These are phyloP conservation scores for Zopfia rhizophila DNA, from an alignment of 2,329 filamentous ascomycete genomes.

Conservation along the genomic window DNA sequence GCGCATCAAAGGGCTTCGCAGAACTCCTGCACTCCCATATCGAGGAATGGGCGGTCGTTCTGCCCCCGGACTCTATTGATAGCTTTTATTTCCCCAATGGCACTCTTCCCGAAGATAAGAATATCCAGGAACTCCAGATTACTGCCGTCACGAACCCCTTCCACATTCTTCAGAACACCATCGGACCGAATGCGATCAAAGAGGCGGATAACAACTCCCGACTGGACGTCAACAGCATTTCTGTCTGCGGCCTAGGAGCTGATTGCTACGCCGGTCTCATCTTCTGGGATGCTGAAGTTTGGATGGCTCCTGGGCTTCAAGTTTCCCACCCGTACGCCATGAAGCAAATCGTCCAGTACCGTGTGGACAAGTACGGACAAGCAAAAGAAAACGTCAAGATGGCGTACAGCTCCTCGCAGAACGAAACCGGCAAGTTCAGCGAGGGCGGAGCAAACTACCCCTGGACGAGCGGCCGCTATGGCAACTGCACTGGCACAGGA, in stretches of 20 bases:
- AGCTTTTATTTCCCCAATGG: slow-evolving; percentile 68
- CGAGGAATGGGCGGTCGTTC: slow-evolving; percentile 69
- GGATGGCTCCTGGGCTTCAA: slow-evolving; percentile 75
- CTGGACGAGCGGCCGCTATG: slow-evolving; percentile 74
- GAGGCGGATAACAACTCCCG: slow-evolving; percentile 59
- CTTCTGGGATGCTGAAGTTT: slow-evolving; percentile 75
- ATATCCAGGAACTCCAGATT: slow-evolving; percentile 68
- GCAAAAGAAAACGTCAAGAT: slow-evolving; percentile 69
- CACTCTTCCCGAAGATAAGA: slow-evolving; percentile 65
- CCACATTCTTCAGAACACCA: slow-evolving; percentile 66
- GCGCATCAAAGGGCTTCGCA: slow-evolving; percentile 65
- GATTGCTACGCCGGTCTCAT: slow-evolving; percentile 74
- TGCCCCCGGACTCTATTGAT: slow-evolving; percentile 72
- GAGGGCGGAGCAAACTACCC: slow-evolving; percentile 70
- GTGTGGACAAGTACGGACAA: slow-evolving; percentile 67
- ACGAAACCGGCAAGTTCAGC: slow-evolving; percentile 66
- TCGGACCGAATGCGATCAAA: slow-evolving; percentile 64
- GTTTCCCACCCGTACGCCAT: slow-evolving; percentile 70
- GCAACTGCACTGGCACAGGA: slow-evolving; percentile 72
- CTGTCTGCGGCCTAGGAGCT: slow-evolving; percentile 74
- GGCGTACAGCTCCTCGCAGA: slow-evolving; percentile 68
- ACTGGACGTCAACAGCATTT: slow-evolving; percentile 71
- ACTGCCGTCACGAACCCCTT: slow-evolving; percentile 65
- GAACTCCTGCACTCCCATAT: slow-evolving; percentile 66
- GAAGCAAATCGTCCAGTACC: slow-evolving; percentile 72